Evolutionary conservation across 768 basidiomycete genomes (phyloP).

Genomic region (Lentinula guzmanii): DNA sequence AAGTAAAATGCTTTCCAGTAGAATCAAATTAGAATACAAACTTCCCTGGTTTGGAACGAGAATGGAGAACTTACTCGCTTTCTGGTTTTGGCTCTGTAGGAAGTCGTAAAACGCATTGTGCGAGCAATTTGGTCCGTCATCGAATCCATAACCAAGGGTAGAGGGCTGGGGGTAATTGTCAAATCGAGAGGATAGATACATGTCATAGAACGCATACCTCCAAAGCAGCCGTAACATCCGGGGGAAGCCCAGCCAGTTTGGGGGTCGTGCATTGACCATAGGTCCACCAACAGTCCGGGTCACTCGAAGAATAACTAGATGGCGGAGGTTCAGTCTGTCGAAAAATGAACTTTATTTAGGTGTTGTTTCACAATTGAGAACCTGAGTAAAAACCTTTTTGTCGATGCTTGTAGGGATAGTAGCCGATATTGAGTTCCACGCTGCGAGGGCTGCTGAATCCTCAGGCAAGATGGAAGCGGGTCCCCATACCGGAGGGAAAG

Average conservation of each 20-base stretch:
- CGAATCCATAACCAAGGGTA: constrained; percentile 58
- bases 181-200: not conserved
- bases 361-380: not conserved
- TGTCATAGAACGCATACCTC: constrained; percentile 27
- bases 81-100: constrained; percentile 45
- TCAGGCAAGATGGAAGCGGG: not conserved
- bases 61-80: constrained; percentile 40
- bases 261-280: constrained; percentile 36
- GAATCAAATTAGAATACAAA: not conserved
- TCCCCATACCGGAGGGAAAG: not conserved
- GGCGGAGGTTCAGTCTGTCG: constrained; percentile 1
- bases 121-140: constrained; percentile 62
- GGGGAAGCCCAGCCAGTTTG: constrained; percentile 34
- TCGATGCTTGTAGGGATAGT: not conserved
- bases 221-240: constrained; percentile 39
- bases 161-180: not conserved
- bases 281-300: constrained; percentile 48
- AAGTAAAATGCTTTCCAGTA: constrained; percentile 48
- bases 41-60: not conserved
- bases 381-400: not conserved
- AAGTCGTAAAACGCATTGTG: constrained; percentile 60
- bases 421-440: constrained; percentile 2
- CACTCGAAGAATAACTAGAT: constrained; percentile 12
- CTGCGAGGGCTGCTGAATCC: not conserved
- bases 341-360: not conserved